These are phyloP conservation scores for Coemansia sp. DNA, from an alignment of 192 early-diverging fungal genomes.

Conservation along the genomic window DNA sequence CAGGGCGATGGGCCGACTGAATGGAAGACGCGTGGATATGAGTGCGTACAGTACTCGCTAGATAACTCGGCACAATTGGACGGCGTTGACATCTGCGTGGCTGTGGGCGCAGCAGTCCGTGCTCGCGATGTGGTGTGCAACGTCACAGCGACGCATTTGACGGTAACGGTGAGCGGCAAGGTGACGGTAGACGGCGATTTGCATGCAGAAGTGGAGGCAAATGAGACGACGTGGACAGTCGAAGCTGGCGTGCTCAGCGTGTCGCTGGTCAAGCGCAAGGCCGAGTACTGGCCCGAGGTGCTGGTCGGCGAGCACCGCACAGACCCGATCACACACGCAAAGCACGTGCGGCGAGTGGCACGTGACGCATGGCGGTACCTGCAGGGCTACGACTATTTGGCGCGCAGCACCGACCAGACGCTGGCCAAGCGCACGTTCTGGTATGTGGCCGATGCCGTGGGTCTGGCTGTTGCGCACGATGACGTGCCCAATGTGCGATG, in stretches of 20 bases:
- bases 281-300: conserved; percentile 33
- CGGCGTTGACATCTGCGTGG: conserved; percentile 37
- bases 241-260: conserved; percentile 28
- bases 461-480: conserved; percentile 63
- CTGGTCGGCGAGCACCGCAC: conserved; percentile 33
- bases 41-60: conserved; percentile 35
- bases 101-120: conserved; percentile 13
- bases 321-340: conserved; percentile 26
- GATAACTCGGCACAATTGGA: conserved; percentile 27
- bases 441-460: conserved; percentile 62
- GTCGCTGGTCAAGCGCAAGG: conserved; percentile 31
- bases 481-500: conserved; percentile 61
- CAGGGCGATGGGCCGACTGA: conserved; percentile 7
- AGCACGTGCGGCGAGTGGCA: conserved; percentile 36
- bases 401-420: conserved; percentile 22
- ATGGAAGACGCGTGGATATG: conserved; percentile 44
- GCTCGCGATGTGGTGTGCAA: conserved; percentile 23
- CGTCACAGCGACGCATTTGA: conserved; percentile 23
- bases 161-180: conserved; percentile 15
- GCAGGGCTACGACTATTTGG: conserved; percentile 47
- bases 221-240: conserved; percentile 37
- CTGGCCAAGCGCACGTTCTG: conserved; percentile 37
- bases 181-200: conserved; percentile 37
- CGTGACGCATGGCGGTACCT: conserved; percentile 50
- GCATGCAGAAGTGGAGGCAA: conserved; percentile 16